Percentiles rank a stretch among this genome's conserved stretches.
phyloP scores from a whole-genome alignment of 371 early-diverging fungal species.

The Quaeritorhiza haematococci region DNA sequence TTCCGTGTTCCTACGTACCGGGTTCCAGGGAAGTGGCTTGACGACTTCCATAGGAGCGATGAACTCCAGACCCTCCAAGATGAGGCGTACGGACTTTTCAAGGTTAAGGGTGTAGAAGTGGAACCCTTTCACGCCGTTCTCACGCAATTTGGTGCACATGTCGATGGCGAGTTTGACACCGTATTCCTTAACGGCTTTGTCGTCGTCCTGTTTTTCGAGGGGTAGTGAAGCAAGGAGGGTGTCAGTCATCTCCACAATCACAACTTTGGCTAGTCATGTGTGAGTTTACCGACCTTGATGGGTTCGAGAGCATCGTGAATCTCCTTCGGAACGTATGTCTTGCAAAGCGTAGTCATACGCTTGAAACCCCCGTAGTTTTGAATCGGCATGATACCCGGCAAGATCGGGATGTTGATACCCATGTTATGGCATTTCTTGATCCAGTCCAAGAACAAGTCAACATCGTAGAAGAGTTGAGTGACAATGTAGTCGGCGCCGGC shows the following conservation, averaged over 20 bases:
- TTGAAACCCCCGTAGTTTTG: conserved; percentile 88
- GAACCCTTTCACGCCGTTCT: conserved; percentile 48
- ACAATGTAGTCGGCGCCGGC: conserved; percentile 90
- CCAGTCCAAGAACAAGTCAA: conserved; percentile 77
- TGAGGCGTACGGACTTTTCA: conserved; percentile 75
- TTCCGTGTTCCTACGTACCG: no score
- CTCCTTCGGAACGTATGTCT: conserved; percentile 77
- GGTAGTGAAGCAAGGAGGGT: neutral
- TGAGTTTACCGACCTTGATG: conserved; percentile 72
- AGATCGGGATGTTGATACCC: conserved; percentile 77
- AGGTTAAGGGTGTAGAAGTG: conserved; percentile 90
- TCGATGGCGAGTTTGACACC: conserved; percentile 80
- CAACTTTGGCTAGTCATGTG: no score
- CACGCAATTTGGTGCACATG: conserved; percentile 69
- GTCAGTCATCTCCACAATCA: no score
- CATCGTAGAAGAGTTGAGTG: conserved; percentile 93
- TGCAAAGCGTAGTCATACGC: conserved; percentile 79
- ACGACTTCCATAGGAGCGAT: conserved; percentile 71
- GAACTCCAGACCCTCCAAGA: conserved; percentile 73
- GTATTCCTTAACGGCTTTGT: conserved; percentile 88
- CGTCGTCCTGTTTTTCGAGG: conserved; percentile 85
- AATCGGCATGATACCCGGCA: conserved; percentile 94
- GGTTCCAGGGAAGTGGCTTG: conserved; percentile 90
- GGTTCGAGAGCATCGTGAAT: conserved; percentile 81
- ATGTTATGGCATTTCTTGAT: conserved; percentile 64